Base-by-base conservation (phyloP, 2,329 filamentous ascomycete genomes). In the Pseudogymnoascus sp. region DNA sequence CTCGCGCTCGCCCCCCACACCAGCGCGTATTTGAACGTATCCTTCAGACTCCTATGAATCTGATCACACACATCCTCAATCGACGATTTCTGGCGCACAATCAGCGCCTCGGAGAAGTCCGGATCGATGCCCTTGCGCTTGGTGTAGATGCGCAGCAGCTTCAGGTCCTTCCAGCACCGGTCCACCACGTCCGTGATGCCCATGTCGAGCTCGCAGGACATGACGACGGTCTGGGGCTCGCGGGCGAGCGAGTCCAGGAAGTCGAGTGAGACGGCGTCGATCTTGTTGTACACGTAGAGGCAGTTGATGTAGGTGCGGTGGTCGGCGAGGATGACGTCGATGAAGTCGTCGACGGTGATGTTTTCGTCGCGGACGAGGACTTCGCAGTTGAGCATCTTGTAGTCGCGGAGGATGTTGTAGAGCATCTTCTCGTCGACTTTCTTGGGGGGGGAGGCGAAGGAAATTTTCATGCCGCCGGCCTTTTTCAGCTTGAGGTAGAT, bases 281-380 rank as follows among this genome's bases (percentile, higher is more conserved):
- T 96, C 79, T 99, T 99, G 88, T 99, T 99, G 86, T 99, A 99
- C 33, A 97, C 93, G 78, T 99, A 99, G 33, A 99, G 83, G 73
- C 91, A 88, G 75, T 71, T 86, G 80, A 99, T 97, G 81, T 99
- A 99, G 77, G 96, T 99, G 73, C 95, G 83, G 80, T 99, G 95
- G 74, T 97, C 91, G 77, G 95, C 96, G 93, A 97, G 97, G 77
- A 99, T 97, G 66, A 97, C 92, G 76, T 99, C 95, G 78, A 99
- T 99, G 76, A 99, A 90, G 77, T 99, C 93, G 78, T 99, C 95
- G 36, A 99, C 92, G 0, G 95, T 97, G 42, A 89, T 91, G 74
- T 96, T 87, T 73, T 99, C 95, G 74, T 99, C 95, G 71, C 95
- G 89, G 15, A 99, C 86, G 21, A 99, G 84, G 0, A 99, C 93